Percentiles rank a stretch among this genome's conserved stretches.
Conservation (phyloP, 148 eudicot genomes). For the Selenicereus undatus region DNA sequence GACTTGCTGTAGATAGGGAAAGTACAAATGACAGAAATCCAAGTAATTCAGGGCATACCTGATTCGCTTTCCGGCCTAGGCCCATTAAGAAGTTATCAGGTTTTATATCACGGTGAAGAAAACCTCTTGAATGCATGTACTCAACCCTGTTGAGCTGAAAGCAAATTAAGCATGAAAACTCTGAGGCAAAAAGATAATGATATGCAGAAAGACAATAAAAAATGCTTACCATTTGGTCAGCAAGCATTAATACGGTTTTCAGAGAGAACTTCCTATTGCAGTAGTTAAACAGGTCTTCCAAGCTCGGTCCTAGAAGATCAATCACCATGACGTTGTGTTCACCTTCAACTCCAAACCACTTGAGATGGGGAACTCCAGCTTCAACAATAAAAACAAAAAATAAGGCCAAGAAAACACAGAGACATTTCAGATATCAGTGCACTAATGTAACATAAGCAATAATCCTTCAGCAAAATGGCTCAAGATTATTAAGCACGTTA, state of each 20-base stretch:
- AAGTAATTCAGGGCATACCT: constrained; percentile 42
- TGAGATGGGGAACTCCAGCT: constrained; percentile 78
- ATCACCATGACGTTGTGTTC: constrained; percentile 86
- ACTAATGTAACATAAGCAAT: neutral
- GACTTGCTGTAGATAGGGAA: neutral
- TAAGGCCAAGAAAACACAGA: neutral
- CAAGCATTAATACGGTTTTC: constrained; percentile 90
- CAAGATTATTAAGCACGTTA: constrained; percentile 2
- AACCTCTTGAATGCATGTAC: constrained; percentile 79
- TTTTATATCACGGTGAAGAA: constrained; percentile 93
- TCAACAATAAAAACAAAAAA: constrained; percentile 13
- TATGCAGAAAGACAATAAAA: constrained; percentile 2
- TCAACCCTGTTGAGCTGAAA: constrained; percentile 76
- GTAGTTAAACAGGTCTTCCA: constrained; percentile 83
- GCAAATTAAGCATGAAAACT: neutral
- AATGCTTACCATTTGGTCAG: constrained; percentile 74
- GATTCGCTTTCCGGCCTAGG: constrained; percentile 82
- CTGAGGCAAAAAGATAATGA: constrained; percentile 10
- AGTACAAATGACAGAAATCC: neutral
- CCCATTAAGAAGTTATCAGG: constrained; percentile 94
- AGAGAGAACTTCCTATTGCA: constrained; percentile 63
- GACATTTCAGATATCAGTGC: neutral
- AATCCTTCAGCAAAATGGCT: neutral
- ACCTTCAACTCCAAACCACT: constrained; percentile 85
- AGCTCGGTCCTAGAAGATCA: constrained; percentile 88